Evolutionary conservation across 306 rosid species (phyloP), one percentile per base, ranked within the genome.

Genomic region (Aeschynomene evenia): DNA sequence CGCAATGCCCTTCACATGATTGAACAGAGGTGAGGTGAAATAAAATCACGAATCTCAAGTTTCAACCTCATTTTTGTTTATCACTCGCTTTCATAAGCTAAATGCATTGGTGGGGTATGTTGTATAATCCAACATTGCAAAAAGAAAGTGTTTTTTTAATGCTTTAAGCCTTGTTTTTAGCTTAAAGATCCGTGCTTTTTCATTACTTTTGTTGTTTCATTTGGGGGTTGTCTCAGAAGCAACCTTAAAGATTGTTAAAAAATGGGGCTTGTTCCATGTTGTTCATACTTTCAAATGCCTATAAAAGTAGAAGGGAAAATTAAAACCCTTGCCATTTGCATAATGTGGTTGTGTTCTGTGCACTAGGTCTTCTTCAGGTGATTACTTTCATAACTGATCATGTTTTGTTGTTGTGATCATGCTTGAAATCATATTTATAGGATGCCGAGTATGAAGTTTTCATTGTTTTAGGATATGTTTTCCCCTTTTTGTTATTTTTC

Each of bases 171-270:
- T 13, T 12, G 31, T 39, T 42, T 53, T 36, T 2, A 49, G 64
- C 20, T n/a, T 70, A 33, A 74, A 75, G 76, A 74, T 65, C 73
- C 8, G 1, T 50, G 68, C 62, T 82, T 75, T n/a, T 68, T 16
- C 16, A 63, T 51, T 1, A 56, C 28, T 66, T 34, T n/a, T n/a
- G n/a, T n/a, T 33, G 20, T 31, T 15, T 68, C 20, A 59, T 43
- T 33, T 68, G 52, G 19, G 52, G 19, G 40, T 59, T 62, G 72
- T 51, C 68, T 50, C 22, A 12, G 63, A 11, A 10, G 63, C 14
- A 12, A 21, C 28, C 45, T 2, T 36, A 4, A 20, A 34, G 73
- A 31, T 33, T 72, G 55, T 45, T 12, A 12, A 71, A 37, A 16
- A 66, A 1, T 69, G 50, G 79, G 63, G 46, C 7, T 81, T 52